phyloP scores from a whole-genome alignment of 2,329 filamentous ascomycete species.

The Eurotiales sp. region DNA sequence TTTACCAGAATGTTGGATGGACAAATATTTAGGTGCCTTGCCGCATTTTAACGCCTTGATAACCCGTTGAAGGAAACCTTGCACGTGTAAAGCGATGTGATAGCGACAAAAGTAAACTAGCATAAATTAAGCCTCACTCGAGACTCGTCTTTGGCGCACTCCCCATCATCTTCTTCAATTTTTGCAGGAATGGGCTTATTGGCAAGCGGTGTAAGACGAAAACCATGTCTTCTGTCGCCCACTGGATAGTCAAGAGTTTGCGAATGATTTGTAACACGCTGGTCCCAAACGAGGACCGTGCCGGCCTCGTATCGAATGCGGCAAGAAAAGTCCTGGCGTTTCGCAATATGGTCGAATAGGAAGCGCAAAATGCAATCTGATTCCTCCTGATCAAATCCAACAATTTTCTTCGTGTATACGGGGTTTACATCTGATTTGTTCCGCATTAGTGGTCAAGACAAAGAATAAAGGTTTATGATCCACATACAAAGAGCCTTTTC shows the following conservation, averaged over 20 bases:
- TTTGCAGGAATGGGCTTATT: constrained; percentile 2
- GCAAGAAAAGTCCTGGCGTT: neutral
- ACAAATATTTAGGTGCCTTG: too few species aligned
- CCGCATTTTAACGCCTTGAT: too few species aligned
- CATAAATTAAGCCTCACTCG: neutral
- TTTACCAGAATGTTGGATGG: too few species aligned
- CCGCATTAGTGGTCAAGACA: neutral
- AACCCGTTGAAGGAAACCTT: too few species aligned
- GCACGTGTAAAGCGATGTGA: too few species aligned
- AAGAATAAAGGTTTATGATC: too few species aligned
- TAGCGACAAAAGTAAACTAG: too few species aligned
- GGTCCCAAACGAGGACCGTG: constrained; percentile 3
- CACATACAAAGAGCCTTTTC: constrained; percentile 5
- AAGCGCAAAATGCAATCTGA: neutral
- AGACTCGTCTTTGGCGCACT: neutral
- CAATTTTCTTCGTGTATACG: constrained; percentile 1
- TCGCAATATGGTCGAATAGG: constrained; percentile 1
- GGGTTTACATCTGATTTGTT: neutral
- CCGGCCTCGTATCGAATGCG: neutral
- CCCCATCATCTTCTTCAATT: constrained; percentile 2
- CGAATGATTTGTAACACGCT: constrained; percentile 1
- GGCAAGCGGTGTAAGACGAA: neutral
- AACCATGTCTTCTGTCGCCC: neutral
- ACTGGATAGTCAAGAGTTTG: constrained; percentile 2
- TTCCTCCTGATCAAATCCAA: constrained; percentile 2